Conservation (phyloP, 2,329 filamentous ascomycete species). For the Sclerotinia spermophila region DNA sequence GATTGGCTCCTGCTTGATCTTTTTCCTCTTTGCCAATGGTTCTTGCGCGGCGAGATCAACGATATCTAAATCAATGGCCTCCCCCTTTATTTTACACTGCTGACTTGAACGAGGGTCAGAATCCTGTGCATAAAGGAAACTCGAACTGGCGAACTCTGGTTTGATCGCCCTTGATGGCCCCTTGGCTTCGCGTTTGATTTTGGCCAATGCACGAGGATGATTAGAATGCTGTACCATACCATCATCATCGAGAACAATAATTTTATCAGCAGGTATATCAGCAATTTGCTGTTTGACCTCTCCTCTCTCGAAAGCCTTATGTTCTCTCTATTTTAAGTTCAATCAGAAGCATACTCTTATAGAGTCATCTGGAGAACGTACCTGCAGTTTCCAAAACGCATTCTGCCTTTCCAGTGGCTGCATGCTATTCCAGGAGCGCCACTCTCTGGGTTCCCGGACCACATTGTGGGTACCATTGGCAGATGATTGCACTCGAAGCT, state of each 20-base stretch:
- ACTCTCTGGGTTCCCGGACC: background rate
- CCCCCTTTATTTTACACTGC: background rate
- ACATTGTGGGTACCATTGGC: background rate
- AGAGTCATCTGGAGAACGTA: background rate
- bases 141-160: background rate
- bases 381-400: constrained; percentile 14
- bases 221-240: background rate
- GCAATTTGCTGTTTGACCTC: background rate
- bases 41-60: too few relatives aligned
- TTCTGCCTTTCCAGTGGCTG: background rate
- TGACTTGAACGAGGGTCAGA: fast-evolving
- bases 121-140: background rate
- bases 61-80: background rate
- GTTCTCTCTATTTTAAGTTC: background rate
- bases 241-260: background rate
- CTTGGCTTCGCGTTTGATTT: background rate
- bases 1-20: background rate
- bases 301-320: background rate
- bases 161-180: background rate
- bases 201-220: too few relatives aligned
- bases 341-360: background rate
- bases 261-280: background rate
- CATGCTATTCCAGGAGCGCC: constrained; percentile 15
- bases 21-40: background rate
- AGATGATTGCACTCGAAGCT: background rate